Evolutionary conservation across 169 alveolate species (phyloP).

Genomic region (Cryptosporidium viatorum): DNA sequence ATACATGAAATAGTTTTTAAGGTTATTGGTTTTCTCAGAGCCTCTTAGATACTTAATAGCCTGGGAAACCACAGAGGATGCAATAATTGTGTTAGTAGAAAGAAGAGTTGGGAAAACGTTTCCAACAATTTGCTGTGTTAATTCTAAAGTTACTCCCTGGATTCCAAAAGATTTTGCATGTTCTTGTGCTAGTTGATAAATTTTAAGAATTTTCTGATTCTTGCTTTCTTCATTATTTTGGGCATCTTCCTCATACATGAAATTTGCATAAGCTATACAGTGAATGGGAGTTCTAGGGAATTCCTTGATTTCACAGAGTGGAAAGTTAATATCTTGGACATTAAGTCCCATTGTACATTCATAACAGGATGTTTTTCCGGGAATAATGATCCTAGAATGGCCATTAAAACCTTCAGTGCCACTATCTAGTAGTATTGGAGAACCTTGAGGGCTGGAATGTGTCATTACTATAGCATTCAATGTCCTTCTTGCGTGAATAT

Average conservation of each 20-base stretch:
- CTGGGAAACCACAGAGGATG: constrained; percentile 58
- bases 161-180: constrained; percentile 68
- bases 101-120: constrained; percentile 37
- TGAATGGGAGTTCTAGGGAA: constrained; percentile 66
- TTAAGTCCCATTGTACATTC: constrained; percentile 68
- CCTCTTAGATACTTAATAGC: not conserved
- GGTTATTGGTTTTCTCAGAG: not conserved
- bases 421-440: constrained; percentile 46
- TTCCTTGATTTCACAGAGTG: constrained; percentile 65
- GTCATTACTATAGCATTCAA: constrained; percentile 27
- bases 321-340: constrained; percentile 15
- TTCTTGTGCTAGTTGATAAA: constrained; percentile 20
- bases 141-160: constrained; percentile 65
- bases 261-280: constrained; percentile 59
- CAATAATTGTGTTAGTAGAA: constrained; percentile 60
- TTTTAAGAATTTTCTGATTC: constrained; percentile 1
- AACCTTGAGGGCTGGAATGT: not conserved
- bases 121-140: constrained; percentile 42
- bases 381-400: constrained; percentile 52
- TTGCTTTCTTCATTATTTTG: not conserved
- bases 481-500: constrained; percentile 42
- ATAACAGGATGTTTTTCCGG: constrained; percentile 37
- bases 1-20: constrained; percentile 28
- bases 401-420: constrained; percentile 75
- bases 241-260: constrained; percentile 22